Conservation (phyloP, 495 filamentous ascomycete species). For the Jackrogersella minutella region DNA sequence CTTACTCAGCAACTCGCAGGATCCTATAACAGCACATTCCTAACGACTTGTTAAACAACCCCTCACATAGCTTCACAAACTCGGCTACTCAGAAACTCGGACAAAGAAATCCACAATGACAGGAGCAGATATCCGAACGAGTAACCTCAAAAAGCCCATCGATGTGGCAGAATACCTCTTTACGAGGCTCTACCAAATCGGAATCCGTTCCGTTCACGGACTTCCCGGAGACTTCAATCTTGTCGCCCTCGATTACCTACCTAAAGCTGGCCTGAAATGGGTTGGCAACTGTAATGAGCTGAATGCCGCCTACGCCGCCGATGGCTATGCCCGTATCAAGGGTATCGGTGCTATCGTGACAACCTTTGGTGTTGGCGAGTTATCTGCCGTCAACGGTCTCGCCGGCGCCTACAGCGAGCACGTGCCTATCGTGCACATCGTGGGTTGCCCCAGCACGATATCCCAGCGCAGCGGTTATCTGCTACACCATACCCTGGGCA, state of each 20-base stretch:
- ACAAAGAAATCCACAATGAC: conserved; percentile 34
- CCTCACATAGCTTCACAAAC: too few relatives aligned
- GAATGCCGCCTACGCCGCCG: conserved; percentile 83
- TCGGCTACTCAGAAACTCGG: too few relatives aligned
- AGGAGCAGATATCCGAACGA: conserved; percentile 44
- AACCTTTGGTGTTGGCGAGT: conserved; percentile 82
- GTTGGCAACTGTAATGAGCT: conserved; percentile 83
- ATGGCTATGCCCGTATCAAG: conserved; percentile 80
- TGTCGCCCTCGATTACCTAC: conserved; percentile 70
- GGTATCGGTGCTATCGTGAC: conserved; percentile 77
- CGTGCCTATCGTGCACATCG: conserved; percentile 82
- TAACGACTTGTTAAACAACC: too few relatives aligned
- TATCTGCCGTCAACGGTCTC: conserved; percentile 76
- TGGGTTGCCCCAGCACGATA: conserved; percentile 71
- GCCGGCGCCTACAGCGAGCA: conserved; percentile 78
- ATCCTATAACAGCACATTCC: too few relatives aligned
- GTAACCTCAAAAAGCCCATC: conserved; percentile 54
- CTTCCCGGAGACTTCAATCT: conserved; percentile 84
- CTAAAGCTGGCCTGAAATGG: conserved; percentile 71
- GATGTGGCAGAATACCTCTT: conserved; percentile 71
- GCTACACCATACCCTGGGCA: conserved; percentile 94
- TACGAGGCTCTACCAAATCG: conserved; percentile 71
- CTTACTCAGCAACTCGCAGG: too few relatives aligned
- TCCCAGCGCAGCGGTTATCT: conserved; percentile 69
- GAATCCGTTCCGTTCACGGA: conserved; percentile 72